Conservation (phyloP, 148 eudicot species). For the Linanthus parryae region DNA sequence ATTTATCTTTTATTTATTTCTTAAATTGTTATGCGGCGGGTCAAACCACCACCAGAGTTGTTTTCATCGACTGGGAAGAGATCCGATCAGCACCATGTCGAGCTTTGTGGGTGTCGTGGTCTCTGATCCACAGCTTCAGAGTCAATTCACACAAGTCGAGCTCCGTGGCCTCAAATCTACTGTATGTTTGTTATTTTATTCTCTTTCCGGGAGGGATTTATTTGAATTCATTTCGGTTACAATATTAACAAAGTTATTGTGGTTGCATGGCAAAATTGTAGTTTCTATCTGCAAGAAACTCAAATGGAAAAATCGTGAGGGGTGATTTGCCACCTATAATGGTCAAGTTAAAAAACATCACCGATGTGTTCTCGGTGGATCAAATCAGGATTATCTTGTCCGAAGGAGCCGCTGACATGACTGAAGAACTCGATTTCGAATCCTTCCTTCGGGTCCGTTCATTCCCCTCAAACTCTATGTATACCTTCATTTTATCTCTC, state of each 20-base stretch:
- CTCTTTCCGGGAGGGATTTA: background rate
- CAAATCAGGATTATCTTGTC: constrained; percentile 50
- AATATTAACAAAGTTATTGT: background rate
- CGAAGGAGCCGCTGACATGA: constrained; percentile 52
- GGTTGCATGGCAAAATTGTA: constrained; percentile 14
- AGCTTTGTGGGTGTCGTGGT: constrained; percentile 60
- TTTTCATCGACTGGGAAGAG: no score
- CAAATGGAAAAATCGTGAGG: constrained; percentile 42
- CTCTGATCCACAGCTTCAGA: constrained; percentile 82
- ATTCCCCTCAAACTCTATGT: no score
- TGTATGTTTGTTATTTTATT: constrained; percentile 27
- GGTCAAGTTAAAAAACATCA: constrained; percentile 51
- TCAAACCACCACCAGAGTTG: no score
- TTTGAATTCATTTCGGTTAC: background rate
- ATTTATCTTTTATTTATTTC: no score
- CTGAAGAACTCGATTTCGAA: constrained; percentile 71
- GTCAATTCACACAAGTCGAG: constrained; percentile 90
- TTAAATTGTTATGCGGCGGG: no score
- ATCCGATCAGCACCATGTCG: constrained; percentile 51
- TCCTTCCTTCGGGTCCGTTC: constrained; percentile 72
- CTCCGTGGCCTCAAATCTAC: constrained; percentile 67
- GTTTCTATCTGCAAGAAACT: constrained; percentile 40
- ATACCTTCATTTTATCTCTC: no score
- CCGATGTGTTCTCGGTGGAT: constrained; percentile 39
- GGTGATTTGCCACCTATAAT: constrained; percentile 64